A percentile compares a stretch with the other conserved stretches of the same genome.
Evolutionary conservation across 495 filamentous ascomycete genomes (phyloP).

Genomic region (Penicillium lividum): DNA sequence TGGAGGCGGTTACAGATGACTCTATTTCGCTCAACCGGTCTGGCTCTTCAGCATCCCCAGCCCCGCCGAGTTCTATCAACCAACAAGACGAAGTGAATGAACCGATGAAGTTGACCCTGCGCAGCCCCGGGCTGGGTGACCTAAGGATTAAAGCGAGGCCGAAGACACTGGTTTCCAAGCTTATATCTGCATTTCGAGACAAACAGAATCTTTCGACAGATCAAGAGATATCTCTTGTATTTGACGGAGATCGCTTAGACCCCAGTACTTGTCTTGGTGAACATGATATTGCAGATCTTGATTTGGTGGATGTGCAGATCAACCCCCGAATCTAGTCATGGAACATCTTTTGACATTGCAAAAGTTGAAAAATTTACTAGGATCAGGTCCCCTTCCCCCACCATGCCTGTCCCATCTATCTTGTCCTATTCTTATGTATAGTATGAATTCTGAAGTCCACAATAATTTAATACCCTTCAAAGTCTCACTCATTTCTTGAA

Average conservation of each 20-base stretch:
- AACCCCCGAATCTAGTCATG: conserved; percentile 24
- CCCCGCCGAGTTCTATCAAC: conserved; percentile 1
- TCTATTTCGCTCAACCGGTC: conserved; percentile 25
- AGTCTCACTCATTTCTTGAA: background rate
- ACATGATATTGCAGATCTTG: conserved; percentile 77
- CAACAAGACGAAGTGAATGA: conserved; percentile 24
- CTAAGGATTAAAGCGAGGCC: conserved; percentile 59
- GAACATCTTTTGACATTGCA: too few relatives aligned
- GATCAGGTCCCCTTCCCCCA: background rate
- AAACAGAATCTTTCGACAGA: conserved; percentile 45
- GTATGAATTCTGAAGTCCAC: background rate
- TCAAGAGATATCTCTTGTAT: conserved; percentile 61
- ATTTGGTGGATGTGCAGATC: conserved; percentile 74
- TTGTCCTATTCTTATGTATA: background rate
- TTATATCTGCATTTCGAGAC: conserved; percentile 55
- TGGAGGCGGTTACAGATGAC: conserved; percentile 73
- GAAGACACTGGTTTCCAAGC: conserved; percentile 55
- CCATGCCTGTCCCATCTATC: background rate
- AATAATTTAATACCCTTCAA: background rate
- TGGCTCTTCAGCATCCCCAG: conserved; percentile 3
- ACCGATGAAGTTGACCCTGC: conserved; percentile 57
- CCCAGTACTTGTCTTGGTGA: conserved; percentile 60
- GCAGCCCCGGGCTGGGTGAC: conserved; percentile 55
- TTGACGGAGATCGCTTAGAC: conserved; percentile 78
- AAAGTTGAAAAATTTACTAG: background rate